phyloP scores from a whole-genome alignment of 257 asterid species.

The Nicotiana knightiana region DNA sequence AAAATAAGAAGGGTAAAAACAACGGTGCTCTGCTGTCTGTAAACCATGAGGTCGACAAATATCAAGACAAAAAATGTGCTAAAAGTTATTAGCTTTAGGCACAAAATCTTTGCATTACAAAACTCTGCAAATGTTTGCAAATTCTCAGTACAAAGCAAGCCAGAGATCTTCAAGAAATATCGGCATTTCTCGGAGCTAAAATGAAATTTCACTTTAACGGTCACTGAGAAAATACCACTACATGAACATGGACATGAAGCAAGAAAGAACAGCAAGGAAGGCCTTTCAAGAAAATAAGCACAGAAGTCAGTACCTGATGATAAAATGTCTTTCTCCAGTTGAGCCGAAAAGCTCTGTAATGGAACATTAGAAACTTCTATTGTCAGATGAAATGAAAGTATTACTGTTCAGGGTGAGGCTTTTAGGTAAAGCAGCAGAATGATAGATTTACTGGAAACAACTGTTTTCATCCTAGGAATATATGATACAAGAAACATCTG shows the following conservation, averaged over 20 bases:
- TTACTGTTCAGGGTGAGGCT: not conserved
- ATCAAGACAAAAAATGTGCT: too few relatives aligned
- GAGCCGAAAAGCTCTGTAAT: slow-evolving; percentile 78
- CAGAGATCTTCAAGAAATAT: too few relatives aligned
- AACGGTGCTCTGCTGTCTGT: too few relatives aligned
- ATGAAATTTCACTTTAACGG: too few relatives aligned
- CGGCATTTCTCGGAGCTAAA: too few relatives aligned
- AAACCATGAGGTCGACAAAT: too few relatives aligned
- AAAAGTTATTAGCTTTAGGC: too few relatives aligned
- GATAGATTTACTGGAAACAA: not conserved
- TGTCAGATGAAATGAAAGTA: slow-evolving; percentile 6
- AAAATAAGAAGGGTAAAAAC: not conserved
- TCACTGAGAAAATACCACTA: not conserved
- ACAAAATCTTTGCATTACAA: too few relatives aligned
- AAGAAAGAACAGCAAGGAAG: not conserved
- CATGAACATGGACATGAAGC: not conserved
- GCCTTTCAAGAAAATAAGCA: not conserved
- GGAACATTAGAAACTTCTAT: slow-evolving; percentile 12
- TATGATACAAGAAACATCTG: too few relatives aligned
- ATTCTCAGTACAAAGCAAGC: too few relatives aligned
- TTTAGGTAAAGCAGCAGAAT: not conserved
- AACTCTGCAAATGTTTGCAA: too few relatives aligned
- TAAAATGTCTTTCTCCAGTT: slow-evolving; percentile 83
- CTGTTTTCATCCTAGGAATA: not conserved
- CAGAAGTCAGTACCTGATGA: slow-evolving; percentile 59